Evolutionary conservation across 2,329 filamentous ascomycete species (phyloP).

Genomic region (Cordyceps cateniannulata): DNA sequence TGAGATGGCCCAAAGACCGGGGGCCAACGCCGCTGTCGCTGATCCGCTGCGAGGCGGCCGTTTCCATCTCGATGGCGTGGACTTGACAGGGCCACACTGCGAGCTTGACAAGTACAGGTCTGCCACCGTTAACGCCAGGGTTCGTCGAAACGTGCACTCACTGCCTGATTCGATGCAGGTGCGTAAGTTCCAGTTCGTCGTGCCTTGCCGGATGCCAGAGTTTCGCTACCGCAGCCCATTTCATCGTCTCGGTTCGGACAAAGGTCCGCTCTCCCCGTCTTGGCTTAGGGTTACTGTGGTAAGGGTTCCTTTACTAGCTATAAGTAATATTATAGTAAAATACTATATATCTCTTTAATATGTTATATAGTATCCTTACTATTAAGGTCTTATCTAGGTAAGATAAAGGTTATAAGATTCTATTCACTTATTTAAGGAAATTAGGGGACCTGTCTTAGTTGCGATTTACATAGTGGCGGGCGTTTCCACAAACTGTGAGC

Average conservation of each 20-base stretch:
- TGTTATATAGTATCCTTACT: too few species aligned
- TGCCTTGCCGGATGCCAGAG: slow-evolving; percentile 20
- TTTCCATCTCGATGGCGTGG: slow-evolving; percentile 20
- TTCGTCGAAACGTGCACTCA: slow-evolving; percentile 21
- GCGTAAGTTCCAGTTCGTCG: slow-evolving; percentile 21
- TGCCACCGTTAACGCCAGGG: slow-evolving; percentile 17
- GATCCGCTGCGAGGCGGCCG: slow-evolving; percentile 23
- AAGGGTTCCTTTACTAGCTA: too few species aligned
- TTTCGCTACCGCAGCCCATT: slow-evolving; percentile 17
- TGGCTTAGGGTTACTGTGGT: too few species aligned
- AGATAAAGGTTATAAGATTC: too few species aligned
- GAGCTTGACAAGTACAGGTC: slow-evolving; percentile 22
- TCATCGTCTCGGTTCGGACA: slow-evolving; percentile 16
- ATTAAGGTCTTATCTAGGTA: too few species aligned
- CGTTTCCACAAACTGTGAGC: too few species aligned
- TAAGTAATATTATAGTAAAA: too few species aligned
- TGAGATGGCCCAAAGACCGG: slow-evolving; percentile 24
- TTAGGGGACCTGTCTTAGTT: too few species aligned
- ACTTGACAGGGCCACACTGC: slow-evolving; percentile 24
- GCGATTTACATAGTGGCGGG: too few species aligned
- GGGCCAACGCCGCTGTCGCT: slow-evolving; percentile 19
- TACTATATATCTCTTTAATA: too few species aligned
- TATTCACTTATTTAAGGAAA: too few species aligned
- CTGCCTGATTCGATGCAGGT: slow-evolving; percentile 18
- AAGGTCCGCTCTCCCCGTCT: slow-evolving; percentile 18